Percentiles rank a stretch among this genome's conserved stretches.
Evolutionary conservation across 2,329 filamentous ascomycete species (phyloP).

Genomic region (Neurospora sp.): DNA sequence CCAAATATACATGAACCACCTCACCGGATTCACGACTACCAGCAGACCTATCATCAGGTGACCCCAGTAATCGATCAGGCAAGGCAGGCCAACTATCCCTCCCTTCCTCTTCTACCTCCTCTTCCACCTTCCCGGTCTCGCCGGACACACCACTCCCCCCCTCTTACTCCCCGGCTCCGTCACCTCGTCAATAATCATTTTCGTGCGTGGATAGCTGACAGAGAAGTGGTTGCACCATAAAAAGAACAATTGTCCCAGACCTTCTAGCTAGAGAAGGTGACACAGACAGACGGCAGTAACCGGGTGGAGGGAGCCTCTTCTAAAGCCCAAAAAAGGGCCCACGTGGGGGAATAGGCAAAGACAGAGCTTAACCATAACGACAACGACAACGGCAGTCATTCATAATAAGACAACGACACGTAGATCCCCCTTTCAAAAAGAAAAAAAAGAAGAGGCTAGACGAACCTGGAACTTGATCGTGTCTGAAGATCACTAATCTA

Average conservation of each 20-base stretch:
- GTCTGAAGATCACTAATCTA: background rate
- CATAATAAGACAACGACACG: background rate
- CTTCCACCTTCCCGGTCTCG: background rate
- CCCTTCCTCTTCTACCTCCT: background rate
- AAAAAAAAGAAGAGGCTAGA: too few relatives aligned
- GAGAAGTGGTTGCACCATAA: background rate
- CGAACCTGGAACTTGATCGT: background rate
- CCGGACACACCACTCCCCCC: background rate
- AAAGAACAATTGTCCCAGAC: background rate
- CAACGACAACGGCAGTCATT: background rate
- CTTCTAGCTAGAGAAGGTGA: background rate
- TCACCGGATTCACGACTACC: background rate
- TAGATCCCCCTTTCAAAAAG: too few relatives aligned
- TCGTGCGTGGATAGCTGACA: background rate
- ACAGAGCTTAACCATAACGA: background rate
- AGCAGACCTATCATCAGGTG: background rate
- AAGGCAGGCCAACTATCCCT: background rate
- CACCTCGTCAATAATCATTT: background rate
- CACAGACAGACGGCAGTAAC: background rate
- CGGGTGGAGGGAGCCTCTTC: background rate
- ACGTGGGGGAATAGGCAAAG: background rate
- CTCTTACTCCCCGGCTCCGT: background rate
- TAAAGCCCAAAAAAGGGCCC: background rate
- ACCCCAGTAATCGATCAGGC: background rate
- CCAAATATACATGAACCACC: background rate